phyloP scores from a whole-genome alignment of 495 filamentous ascomycete species.

The Polyplosphaeria fusca region DNA sequence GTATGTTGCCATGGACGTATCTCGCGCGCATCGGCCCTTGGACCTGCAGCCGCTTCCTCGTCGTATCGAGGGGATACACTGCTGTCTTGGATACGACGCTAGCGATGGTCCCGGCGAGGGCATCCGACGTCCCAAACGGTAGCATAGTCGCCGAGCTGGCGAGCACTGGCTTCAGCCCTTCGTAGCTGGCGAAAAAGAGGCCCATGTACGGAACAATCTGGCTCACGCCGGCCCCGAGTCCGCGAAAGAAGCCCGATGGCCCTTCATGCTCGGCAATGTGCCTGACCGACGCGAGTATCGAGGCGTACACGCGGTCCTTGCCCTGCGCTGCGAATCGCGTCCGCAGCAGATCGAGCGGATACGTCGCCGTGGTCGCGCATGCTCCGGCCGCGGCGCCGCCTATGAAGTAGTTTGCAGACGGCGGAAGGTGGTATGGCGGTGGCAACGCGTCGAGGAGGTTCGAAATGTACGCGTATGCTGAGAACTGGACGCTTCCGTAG shows the following conservation, averaged over 20 bases:
- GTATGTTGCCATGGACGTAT: slow-evolving; percentile 87
- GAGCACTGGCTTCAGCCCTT: slow-evolving; percentile 61
- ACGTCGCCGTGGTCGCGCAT: slow-evolving; percentile 76
- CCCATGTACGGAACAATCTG: slow-evolving; percentile 98
- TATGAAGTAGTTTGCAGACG: slow-evolving; percentile 66
- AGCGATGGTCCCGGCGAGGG: slow-evolving; percentile 73
- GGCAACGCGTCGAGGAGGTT: slow-evolving; percentile 52
- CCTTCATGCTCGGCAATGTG: slow-evolving; percentile 80
- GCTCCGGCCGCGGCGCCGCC: slow-evolving; percentile 78
- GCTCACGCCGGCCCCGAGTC: slow-evolving; percentile 69
- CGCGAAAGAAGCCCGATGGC: slow-evolving; percentile 75
- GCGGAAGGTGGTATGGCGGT: slow-evolving; percentile 48
- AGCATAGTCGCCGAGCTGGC: slow-evolving; percentile 27
- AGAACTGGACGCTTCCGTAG: slow-evolving; percentile 88
- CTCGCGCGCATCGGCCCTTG: slow-evolving; percentile 77
- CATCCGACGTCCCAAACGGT: slow-evolving; percentile 70
- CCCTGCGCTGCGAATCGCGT: slow-evolving; percentile 96
- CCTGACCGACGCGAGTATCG: slow-evolving; percentile 59
- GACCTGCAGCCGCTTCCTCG: slow-evolving; percentile 89
- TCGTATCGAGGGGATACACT: slow-evolving; percentile 91
- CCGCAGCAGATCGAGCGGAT: slow-evolving; percentile 88
- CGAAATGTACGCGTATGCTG: slow-evolving; percentile 73
- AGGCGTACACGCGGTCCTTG: slow-evolving; percentile 72
- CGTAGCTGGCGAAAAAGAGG: slow-evolving; percentile 88
- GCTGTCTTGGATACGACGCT: slow-evolving; percentile 79